phyloP scores from a whole-genome alignment of 176 grass and related monocot genomes.

The Poa pratensis region DNA sequence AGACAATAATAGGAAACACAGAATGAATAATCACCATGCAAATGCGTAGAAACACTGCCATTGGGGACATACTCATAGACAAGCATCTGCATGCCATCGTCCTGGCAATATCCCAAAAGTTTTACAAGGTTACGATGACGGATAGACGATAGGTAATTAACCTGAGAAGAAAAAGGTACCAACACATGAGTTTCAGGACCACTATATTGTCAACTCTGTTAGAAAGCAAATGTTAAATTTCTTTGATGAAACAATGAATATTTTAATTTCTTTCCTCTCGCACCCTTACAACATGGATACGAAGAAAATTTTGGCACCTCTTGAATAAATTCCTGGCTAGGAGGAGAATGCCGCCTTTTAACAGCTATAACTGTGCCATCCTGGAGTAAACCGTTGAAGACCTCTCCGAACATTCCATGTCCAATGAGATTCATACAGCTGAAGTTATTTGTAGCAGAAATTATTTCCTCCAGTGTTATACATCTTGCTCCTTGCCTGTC shows the following conservation, averaged over 20 bases:
- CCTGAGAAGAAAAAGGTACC: constrained; percentile 48
- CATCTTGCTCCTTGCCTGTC: constrained; percentile 54
- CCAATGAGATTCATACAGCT: constrained; percentile 70
- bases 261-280: constrained; percentile 29
- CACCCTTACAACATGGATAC: neutral
- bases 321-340: constrained; percentile 79
- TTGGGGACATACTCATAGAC: constrained; percentile 93
- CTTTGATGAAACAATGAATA: neutral
- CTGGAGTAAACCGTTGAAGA: constrained; percentile 88
- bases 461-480: constrained; percentile 77
- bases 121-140: constrained; percentile 82
- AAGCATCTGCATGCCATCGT: constrained; percentile 86
- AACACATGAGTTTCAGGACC: constrained; percentile 22
- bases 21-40: constrained; percentile 72
- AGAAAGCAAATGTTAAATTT: neutral
- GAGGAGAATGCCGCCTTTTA: constrained; percentile 74
- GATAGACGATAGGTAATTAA: constrained; percentile 67
- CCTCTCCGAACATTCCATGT: constrained; percentile 86
- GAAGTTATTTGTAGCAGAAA: constrained; percentile 79
- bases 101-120: constrained; percentile 92
- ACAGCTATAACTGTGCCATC: constrained; percentile 87
- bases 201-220: neutral
- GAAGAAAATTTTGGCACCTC: constrained; percentile 58
- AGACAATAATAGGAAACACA: neutral
- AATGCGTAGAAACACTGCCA: constrained; percentile 79